Evolutionary conservation across 2,329 filamentous ascomycete species (phyloP).

Genomic region (Claviceps purpurea): DNA sequence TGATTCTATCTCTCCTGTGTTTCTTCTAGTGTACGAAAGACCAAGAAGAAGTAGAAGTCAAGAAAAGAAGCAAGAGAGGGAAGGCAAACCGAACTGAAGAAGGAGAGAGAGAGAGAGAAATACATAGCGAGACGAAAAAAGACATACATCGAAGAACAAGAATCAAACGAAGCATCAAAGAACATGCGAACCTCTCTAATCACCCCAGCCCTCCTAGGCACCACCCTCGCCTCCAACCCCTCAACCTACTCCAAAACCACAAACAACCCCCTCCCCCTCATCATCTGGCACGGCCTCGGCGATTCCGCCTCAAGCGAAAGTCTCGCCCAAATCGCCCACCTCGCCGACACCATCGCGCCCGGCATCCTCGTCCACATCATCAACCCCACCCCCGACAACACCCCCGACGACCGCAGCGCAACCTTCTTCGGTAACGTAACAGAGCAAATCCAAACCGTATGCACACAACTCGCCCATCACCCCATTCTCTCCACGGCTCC

Average conservation of each 20-base stretch:
- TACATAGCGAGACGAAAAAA: too few species aligned
- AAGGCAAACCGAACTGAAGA: neutral
- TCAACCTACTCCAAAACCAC: constrained; percentile 22
- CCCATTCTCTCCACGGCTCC: constrained; percentile 71
- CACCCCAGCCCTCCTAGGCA: constrained; percentile 6
- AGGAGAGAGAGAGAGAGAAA: neutral
- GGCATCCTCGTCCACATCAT: constrained; percentile 34
- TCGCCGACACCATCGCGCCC: constrained; percentile 67
- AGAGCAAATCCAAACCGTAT: constrained; percentile 62
- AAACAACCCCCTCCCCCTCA: constrained; percentile 67
- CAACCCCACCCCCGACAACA: constrained; percentile 23
- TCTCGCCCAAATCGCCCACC: constrained; percentile 61
- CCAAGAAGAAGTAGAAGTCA: too few species aligned
- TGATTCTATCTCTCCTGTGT: too few species aligned
- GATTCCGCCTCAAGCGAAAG: constrained; percentile 68
- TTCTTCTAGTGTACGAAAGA: too few species aligned
- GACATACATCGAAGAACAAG: neutral
- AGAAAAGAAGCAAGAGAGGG: too few species aligned
- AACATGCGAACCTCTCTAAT: constrained; percentile 11
- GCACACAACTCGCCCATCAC: constrained; percentile 60
- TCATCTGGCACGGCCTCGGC: constrained; percentile 84
- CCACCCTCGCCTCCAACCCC: constrained; percentile 19
- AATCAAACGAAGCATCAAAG: neutral
- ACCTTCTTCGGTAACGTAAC: constrained; percentile 89
- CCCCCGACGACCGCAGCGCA: constrained; percentile 56